A percentile compares a stretch with the other conserved stretches of the same genome.
Evolutionary conservation across 768 basidiomycete species (phyloP).

Genomic region (Suillus placidus): DNA sequence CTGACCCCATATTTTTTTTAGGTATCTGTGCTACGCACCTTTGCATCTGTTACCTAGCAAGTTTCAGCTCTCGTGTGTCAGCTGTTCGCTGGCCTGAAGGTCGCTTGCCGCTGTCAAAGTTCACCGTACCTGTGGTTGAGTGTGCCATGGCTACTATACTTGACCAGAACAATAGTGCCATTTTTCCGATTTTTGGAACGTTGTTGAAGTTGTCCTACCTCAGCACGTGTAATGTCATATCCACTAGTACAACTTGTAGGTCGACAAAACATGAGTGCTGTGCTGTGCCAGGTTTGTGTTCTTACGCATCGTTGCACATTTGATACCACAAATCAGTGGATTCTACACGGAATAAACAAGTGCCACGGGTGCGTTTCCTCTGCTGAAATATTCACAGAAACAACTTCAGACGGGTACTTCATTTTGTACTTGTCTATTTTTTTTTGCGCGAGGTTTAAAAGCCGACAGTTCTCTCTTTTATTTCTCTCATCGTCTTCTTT

Average conservation of each 20-base stretch:
- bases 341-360: no score
- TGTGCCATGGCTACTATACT: neutral
- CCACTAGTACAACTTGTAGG: no score
- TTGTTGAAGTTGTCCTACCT: neutral
- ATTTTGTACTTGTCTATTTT: no score
- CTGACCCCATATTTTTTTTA: neutral
- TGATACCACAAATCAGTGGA: no score
- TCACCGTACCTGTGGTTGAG: neutral
- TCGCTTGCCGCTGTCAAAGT: neutral
- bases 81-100: neutral
- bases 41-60: neutral
- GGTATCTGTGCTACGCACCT: neutral
- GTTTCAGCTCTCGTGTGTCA: neutral
- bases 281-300: no score
- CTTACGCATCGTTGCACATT: no score
- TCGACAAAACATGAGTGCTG: no score
- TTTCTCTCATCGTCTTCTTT: neutral
- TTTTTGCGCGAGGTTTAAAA: no score
- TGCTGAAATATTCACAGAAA: no score
- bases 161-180: neutral
- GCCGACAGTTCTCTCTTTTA: neutral
- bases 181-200: neutral
- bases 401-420: no score
- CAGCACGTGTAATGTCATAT: no score
- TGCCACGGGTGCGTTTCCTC: no score